Evolutionary conservation across 2,329 filamentous ascomycete genomes (phyloP), one percentile per base, ranked within the genome.

Genomic region (Trichophaea hybrida): DNA sequence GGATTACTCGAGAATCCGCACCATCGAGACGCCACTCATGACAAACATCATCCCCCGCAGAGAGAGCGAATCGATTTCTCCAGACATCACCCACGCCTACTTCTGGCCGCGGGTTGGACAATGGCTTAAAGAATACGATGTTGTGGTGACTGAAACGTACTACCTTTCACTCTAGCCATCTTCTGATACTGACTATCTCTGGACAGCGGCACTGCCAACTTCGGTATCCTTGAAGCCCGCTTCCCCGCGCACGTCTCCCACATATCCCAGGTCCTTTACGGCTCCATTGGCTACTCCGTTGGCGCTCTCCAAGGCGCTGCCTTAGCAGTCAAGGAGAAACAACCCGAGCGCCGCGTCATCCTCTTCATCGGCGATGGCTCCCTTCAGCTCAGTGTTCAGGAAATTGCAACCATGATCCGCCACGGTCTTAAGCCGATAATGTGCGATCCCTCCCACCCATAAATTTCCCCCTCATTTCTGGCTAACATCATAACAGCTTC

Each of bases 361-460:
- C 76, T 94, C 40, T 90, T 94, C 69, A 87, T 89, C n/a, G 89
- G 89, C 31, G 89, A 95, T 68, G 89, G 89, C 33, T 88, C 83
- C 59, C 83, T 94, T 72, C 88, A 95, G 71, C 77, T 94, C 60
- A 94, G 88, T 0, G 84, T 80, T 0, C 88, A 94, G 71, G 88
- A 93, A 72, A 70, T 94, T 64, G 86, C 82, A 71, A 93, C 88
- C 8, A 91, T 94, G 78, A 80, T 94, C 64, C 79, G 83, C 34
- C 83, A 86, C 61, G 77, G 79, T 31, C 75, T 94, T 59, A 83
- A 84, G 63, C 80, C 86, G 17, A 91, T 89, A 69, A 83, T 94
- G 24, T 24, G 24, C 24, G 24, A 78, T 85, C 34, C 13, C 59
- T 24, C 24, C 3, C 24, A 24, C 24, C 24, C 24, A 24, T 3